Conservation (phyloP, 345 rosid species). For the Euphorbia lathyris region DNA sequence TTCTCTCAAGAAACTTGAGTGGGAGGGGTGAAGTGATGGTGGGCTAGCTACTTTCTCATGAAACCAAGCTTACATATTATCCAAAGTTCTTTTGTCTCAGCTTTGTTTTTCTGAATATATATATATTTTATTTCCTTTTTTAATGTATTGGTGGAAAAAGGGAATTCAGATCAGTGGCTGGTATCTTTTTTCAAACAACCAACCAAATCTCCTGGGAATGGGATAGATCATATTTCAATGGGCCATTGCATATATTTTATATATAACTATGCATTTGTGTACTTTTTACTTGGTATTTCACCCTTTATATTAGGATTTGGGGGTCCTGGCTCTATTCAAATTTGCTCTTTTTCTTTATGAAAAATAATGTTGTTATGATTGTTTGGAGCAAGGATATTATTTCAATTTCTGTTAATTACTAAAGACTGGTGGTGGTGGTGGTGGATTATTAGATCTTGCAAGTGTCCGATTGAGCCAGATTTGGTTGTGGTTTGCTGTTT, state of each 20-base stretch:
- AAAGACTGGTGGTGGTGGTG: constrained; percentile 9
- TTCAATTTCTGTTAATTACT: neutral
- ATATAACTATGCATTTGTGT: neutral
- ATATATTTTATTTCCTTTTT: neutral
- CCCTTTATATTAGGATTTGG: constrained; percentile 11
- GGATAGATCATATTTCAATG: neutral
- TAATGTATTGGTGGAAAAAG: constrained; percentile 8
- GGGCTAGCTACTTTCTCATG: constrained; percentile 15
- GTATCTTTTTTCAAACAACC: constrained; percentile 9
- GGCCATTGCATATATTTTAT: neutral
- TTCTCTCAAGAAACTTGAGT: constrained; percentile 16
- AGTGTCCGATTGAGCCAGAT: neutral
- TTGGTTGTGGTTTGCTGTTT: neutral
- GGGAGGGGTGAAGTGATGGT: neutral
- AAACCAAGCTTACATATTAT: neutral
- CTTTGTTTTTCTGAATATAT: neutral
- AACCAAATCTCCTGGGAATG: constrained; percentile 9
- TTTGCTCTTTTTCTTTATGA: neutral
- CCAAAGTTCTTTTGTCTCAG: constrained; percentile 17
- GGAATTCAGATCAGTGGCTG: constrained; percentile 7
- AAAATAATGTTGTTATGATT: constrained; percentile 15
- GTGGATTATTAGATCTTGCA: constrained; percentile 3
- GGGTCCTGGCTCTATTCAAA: neutral
- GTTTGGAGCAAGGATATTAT: neutral
- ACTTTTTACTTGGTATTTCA: constrained; percentile 1